phyloP scores from a whole-genome alignment of 768 basidiomycete genomes.

The Hericium coralloides region DNA sequence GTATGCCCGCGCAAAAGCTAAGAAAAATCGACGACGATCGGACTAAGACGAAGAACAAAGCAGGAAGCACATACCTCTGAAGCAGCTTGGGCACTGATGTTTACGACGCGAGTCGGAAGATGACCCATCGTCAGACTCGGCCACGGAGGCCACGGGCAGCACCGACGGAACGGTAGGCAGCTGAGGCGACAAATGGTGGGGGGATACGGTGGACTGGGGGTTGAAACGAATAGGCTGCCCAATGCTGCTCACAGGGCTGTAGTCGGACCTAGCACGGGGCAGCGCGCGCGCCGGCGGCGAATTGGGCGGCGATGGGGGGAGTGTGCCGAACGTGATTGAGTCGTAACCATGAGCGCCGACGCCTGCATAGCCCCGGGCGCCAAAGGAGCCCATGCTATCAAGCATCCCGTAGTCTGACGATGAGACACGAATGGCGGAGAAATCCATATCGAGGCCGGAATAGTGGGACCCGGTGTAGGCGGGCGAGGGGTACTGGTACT shows the following conservation, averaged over 20 bases:
- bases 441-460: constrained; percentile 47
- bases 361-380: constrained; percentile 1
- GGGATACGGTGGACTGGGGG: constrained; percentile 41
- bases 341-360: constrained; percentile 12
- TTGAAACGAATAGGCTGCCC: constrained; percentile 19
- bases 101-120: constrained; percentile 37
- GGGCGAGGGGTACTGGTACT: constrained; percentile 37
- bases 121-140: constrained; percentile 40
- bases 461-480: constrained; percentile 38
- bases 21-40: neutral
- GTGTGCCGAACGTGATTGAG: constrained; percentile 7
- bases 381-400: constrained; percentile 1
- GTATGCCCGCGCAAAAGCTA: constrained; percentile 88
- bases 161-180: constrained; percentile 38
- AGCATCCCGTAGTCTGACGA: constrained; percentile 44
- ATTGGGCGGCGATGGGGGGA: constrained; percentile 6
- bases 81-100: constrained; percentile 69
- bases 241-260: constrained; percentile 10
- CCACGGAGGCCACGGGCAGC: constrained; percentile 23
- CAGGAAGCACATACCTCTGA: constrained; percentile 44
- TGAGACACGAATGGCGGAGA: constrained; percentile 60
- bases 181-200: constrained; percentile 43
- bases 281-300: constrained; percentile 13
- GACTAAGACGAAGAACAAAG: constrained; percentile 5
- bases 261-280: constrained; percentile 8